A percentile compares a stretch with the other conserved stretches of the same genome.
Conservation (phyloP, 2,329 filamentous ascomycete genomes). For the Beauveria medogensis region DNA sequence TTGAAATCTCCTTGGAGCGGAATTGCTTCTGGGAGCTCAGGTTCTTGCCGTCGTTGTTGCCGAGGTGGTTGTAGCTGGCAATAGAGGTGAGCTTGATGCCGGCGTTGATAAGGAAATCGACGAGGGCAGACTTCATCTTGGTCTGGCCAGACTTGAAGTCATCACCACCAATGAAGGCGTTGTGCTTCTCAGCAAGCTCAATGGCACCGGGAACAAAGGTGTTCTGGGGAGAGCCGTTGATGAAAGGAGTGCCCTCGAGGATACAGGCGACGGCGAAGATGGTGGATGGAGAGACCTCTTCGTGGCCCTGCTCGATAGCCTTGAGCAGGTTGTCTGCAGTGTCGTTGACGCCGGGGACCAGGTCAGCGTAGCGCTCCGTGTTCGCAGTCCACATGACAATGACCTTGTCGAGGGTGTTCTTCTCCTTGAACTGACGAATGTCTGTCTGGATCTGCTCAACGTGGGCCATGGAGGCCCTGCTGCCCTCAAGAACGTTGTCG, state of each 20-base stretch:
- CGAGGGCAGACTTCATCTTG: constrained; percentile 99
- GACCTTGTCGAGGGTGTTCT: constrained; percentile 83
- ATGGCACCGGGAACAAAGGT: constrained; percentile 94
- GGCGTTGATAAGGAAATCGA: constrained; percentile 96
- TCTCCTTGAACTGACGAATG: constrained; percentile 87
- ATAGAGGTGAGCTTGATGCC: constrained; percentile 99
- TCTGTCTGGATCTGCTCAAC: constrained; percentile 90
- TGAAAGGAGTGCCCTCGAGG: constrained; percentile 83
- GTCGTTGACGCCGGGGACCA: constrained; percentile 86
- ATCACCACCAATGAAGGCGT: constrained; percentile 89
- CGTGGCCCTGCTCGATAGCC: constrained; percentile 77
- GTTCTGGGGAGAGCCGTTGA: constrained; percentile 99
- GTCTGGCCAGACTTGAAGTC: constrained; percentile 99
- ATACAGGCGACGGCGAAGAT: constrained; percentile 94
- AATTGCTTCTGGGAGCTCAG: constrained; percentile 96
- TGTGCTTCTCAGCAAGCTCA: constrained; percentile 77
- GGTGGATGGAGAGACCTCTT: constrained; percentile 89
- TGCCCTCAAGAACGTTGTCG: constrained; percentile 78
- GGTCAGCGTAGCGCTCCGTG: constrained; percentile 91
- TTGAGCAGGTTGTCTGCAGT: constrained; percentile 89
- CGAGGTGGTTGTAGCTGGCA: constrained; percentile 97
- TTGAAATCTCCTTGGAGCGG: constrained; percentile 99
- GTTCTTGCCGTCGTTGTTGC: constrained; percentile 99
- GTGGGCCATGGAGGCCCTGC: constrained; percentile 77
- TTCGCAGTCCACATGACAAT: constrained; percentile 98